Evolutionary conservation across 495 filamentous ascomycete species (phyloP), one percentile per base, ranked within the genome.

Genomic region (Aspergillus diversus): DNA sequence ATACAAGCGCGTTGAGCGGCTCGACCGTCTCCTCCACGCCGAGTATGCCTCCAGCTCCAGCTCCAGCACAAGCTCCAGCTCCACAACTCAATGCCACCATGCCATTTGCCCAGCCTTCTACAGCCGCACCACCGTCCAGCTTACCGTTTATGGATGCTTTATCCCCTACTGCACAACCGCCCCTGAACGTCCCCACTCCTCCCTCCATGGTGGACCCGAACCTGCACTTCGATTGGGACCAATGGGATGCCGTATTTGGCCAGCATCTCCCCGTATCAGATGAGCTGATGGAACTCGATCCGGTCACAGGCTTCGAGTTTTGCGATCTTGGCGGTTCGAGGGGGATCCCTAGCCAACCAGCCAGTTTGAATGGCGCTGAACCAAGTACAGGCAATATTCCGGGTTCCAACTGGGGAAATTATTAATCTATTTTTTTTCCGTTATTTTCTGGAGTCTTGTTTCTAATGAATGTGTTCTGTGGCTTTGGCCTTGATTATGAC

Each of bases 221-320:
- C 51, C 58, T 80, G 32, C 73, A 77, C 51, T 82, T 82, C 60
- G 79, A 82, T 55, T 82, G 79, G 79, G 79, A 82, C 54, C 79
- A 82, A 66, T 82, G 79, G 79, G 79, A 82, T 51, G 79, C 79
- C 27, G 79, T 82, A 7, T 82, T 82, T 48, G 79, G 79, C 2
- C 79, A 82, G 57, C 77, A 81, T 59, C 69, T 82, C 9, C 77
- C 78, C 3, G 75, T 82, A 17, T 73, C 78, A 0, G 79, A 81
- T 59, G 79, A 81, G 39, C 61, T 81, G 7, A 77, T 81, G 75
- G 79, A 79, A 55, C 59, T 79, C 21, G 79, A 81, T 60, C 75
- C 79, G 3, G 73, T 79, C 13, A 63, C 71, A 0, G 77, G 74
- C 5, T 61, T 81, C 37, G 79, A 78, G 21, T 73, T 77, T 59